Evolutionary conservation across 306 rosid genomes (phyloP), one percentile per base, ranked within the genome.

Genomic region (Senna siamea): DNA sequence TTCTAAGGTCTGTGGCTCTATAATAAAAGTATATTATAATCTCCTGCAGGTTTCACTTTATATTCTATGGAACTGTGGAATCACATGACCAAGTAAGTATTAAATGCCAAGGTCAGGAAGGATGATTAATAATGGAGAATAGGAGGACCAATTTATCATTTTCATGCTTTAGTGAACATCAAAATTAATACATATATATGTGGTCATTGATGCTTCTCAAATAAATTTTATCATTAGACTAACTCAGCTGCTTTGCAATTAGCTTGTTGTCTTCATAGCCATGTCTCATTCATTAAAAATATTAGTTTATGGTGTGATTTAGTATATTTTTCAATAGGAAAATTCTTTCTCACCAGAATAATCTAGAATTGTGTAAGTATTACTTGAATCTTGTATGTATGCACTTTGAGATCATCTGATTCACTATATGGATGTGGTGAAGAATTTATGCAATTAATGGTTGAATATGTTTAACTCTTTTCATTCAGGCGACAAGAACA

Each of bases 401-500:
- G 60, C 62, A 76, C 18, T 59, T 43, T 14, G 40, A 52, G 54
- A 43, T 48, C 20, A 55, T 66, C 58, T 44, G 55, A 59, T n/a
- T 53, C 34, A 9, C 20, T 66, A 47, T 38, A 53, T 57, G 34
- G 60, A 56, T 38, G 47, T 61, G 70, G 12, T 38, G 58, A 72
- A 61, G 5, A 64, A 40, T 17, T n/a, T 43, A 64, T 58, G 72
- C 46, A 34, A 53, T 72, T 66, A 59, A 54, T 61, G 81, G 79
- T 74, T 89, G 70, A 85, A 69, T 76, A 38, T 44, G 72, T 54
- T 20, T 26, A 17, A 35, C 48, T 57, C 46, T 60, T 64, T n/a
- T 69, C 50, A 72, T 85, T 69, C 83, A 92, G 99, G 89, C 89
- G 79, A 69, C 89, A 83, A 76, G 90, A 87, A 63, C 99, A 92